Conservation (phyloP, 129 eudicot genomes). For the Kitagawia praeruptora region DNA sequence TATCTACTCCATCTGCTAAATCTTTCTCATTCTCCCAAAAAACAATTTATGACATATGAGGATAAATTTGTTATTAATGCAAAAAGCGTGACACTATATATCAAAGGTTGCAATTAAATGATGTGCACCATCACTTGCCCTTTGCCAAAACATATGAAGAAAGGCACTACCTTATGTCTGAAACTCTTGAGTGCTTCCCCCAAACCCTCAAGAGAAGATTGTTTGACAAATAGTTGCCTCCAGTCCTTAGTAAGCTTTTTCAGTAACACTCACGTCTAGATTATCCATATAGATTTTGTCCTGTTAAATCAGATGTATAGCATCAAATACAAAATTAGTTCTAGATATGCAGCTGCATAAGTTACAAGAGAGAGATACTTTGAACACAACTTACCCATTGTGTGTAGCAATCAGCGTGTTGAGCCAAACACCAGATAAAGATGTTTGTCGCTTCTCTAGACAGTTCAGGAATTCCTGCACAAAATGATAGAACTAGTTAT, state of each 20-base stretch:
- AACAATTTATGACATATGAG: neutral
- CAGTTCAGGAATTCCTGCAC: slow-evolving; percentile 64
- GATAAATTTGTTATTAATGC: neutral
- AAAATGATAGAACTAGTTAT: neutral
- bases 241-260: slow-evolving; percentile 36
- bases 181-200: slow-evolving; percentile 39
- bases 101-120: too few species aligned
- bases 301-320: slow-evolving; percentile 18
- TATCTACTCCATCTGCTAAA: slow-evolving; percentile 29
- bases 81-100: neutral
- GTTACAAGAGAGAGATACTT: neutral
- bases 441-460: slow-evolving; percentile 67
- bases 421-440: slow-evolving; percentile 66
- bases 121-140: too few species aligned
- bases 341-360: neutral
- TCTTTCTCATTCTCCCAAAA: slow-evolving; percentile 39
- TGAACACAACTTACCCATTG: slow-evolving; percentile 65
- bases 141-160: neutral
- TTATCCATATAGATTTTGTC: slow-evolving; percentile 40
- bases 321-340: neutral
- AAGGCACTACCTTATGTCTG: slow-evolving; percentile 28
- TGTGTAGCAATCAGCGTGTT: slow-evolving; percentile 67
- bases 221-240: slow-evolving; percentile 28
- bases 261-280: slow-evolving; percentile 43
- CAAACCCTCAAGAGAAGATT: slow-evolving; percentile 38